Evolutionary conservation across 768 basidiomycete genomes (phyloP).

Genomic region (Infundibulicybe gibba): DNA sequence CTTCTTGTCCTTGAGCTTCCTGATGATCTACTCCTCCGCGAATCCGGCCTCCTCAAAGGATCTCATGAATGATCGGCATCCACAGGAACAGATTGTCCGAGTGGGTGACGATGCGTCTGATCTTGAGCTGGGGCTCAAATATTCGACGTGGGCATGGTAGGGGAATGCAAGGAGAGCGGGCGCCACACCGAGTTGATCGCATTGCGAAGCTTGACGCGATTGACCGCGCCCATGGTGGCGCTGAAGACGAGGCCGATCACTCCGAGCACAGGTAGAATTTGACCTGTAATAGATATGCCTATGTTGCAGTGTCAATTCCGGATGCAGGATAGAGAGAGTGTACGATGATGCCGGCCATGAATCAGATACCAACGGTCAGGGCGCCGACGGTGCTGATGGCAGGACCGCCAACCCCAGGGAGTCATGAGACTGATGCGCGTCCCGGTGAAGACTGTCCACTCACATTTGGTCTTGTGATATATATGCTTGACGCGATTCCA

Average conservation of each 20-base stretch:
- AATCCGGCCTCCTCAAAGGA: slow-evolving; percentile 10
- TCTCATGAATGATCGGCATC: slow-evolving; percentile 7
- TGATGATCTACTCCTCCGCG: slow-evolving; percentile 8
- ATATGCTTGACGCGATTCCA: slow-evolving; percentile 8
- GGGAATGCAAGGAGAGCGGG: not conserved
- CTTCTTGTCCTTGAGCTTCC: slow-evolving; percentile 8
- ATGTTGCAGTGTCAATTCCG: no score
- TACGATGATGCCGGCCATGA: no score
- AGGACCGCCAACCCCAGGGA: not conserved
- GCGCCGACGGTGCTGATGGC: no score
- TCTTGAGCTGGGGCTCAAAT: slow-evolving; percentile 9
- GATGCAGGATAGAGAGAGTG: no score
- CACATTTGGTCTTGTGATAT: slow-evolving; percentile 10
- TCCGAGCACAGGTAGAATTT: slow-evolving; percentile 7
- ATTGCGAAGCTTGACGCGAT: slow-evolving; percentile 8
- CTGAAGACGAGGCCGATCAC: slow-evolving; percentile 9
- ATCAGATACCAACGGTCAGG: no score
- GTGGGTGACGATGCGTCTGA: slow-evolving; percentile 4
- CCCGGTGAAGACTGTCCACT: not conserved
- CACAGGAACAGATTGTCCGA: slow-evolving; percentile 1
- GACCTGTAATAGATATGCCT: slow-evolving; percentile 5
- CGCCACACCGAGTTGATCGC: slow-evolving; percentile 6
- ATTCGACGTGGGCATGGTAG: not conserved
- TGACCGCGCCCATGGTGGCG: slow-evolving; percentile 8
- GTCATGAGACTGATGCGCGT: no score